These are phyloP conservation scores for California macrophylla DNA, from an alignment of 441 rosid species.

Conservation along the genomic window DNA sequence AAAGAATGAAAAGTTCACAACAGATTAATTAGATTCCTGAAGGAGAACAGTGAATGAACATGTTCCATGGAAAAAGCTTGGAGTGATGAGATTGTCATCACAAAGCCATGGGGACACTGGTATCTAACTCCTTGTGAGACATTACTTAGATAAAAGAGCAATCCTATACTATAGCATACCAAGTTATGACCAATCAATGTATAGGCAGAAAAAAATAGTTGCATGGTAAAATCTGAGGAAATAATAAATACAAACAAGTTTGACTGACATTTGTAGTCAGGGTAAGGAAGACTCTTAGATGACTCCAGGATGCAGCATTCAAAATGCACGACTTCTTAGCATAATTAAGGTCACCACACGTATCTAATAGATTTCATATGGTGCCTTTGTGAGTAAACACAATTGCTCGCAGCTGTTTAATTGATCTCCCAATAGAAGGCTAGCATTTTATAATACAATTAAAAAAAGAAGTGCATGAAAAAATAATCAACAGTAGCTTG, in stretches of 20 bases:
- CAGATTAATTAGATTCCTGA: not conserved
- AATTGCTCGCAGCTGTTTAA: not conserved
- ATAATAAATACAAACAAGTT: not conserved
- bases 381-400: not conserved
- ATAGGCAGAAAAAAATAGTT: not conserved
- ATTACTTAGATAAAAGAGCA: not conserved
- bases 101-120: not conserved
- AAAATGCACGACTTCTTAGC: not conserved
- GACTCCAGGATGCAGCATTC: not conserved
- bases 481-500: not conserved
- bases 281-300: not conserved
- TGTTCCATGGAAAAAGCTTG: not conserved
- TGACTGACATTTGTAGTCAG: not conserved
- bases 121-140: not conserved
- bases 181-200: not conserved
- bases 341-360: not conserved
- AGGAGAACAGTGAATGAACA: not conserved
- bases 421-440: not conserved
- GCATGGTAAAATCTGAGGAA: not conserved
- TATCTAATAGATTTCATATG: not conserved
- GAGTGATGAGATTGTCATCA: not conserved
- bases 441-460: not conserved
- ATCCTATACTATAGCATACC: not conserved
- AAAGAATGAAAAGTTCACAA: not conserved
- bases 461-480: not conserved